Conservation (phyloP, 2,329 filamentous ascomycete genomes). For the Aspergillus ochraceus region DNA sequence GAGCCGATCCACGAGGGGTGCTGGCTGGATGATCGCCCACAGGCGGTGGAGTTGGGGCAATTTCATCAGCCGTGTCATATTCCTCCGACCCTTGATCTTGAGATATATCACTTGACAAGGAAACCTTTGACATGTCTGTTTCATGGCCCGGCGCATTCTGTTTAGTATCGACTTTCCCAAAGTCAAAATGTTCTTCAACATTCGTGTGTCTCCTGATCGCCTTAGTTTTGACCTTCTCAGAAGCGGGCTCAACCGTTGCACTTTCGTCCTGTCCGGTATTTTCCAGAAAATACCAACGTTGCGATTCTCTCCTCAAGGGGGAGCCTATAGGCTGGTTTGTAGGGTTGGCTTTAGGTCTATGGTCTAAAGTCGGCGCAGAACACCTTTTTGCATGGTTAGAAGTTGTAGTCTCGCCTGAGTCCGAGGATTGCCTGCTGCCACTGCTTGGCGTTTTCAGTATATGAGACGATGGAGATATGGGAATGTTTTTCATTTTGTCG, state of each 20-base stretch:
- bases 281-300: neutral
- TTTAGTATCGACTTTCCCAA: neutral
- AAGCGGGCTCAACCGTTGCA: neutral
- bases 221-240: neutral
- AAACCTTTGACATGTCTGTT: neutral
- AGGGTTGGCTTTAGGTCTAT: neutral
- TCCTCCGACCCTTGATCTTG: conserved; percentile 26
- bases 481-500: neutral
- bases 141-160: neutral
- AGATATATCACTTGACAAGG: conserved; percentile 18
- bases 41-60: neutral
- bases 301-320: neutral
- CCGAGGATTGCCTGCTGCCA: neutral
- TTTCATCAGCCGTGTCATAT: conserved; percentile 32
- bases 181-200: neutral
- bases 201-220: neutral
- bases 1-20: neutral
- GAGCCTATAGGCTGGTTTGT: neutral
- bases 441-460: neutral
- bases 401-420: neutral
- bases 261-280: neutral
- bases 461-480: neutral
- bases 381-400: neutral
- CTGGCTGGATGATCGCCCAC: neutral
- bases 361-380: neutral